A percentile compares a stretch with the other conserved stretches of the same genome.
phyloP scores from a whole-genome alignment of 306 rosid species.

The Vicia faba region DNA sequence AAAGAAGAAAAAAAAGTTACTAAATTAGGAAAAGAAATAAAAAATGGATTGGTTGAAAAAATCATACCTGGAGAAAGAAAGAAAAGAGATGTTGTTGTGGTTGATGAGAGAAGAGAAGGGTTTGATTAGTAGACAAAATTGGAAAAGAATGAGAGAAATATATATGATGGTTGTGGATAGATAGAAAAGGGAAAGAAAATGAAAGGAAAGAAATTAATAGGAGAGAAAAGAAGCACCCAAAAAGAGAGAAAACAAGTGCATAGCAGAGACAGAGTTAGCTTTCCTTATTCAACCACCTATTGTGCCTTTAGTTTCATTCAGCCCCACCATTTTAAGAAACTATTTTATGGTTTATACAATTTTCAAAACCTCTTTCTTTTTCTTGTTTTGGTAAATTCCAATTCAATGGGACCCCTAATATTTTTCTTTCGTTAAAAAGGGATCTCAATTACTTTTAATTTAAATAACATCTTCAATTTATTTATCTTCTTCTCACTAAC shows the following conservation, averaged over 20 bases:
- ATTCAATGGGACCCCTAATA: not conserved
- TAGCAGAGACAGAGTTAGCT: conserved; percentile 17
- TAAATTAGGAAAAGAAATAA: not conserved
- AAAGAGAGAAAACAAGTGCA: conserved; percentile 22
- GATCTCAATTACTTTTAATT: not conserved
- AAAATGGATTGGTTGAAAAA: not conserved
- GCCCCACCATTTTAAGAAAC: conserved; percentile 44
- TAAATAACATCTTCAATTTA: no score
- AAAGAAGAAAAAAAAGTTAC: no score
- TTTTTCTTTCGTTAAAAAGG: conserved; percentile 6
- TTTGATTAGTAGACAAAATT: conserved; percentile 36
- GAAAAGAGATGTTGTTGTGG: no score
- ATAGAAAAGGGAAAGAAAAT: conserved; percentile 13
- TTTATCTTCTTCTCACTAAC: no score
- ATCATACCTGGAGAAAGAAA: conserved; percentile 4
- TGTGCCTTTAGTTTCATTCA: conserved; percentile 14
- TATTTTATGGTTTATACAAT: conserved; percentile 24
- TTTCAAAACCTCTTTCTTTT: conserved; percentile 45
- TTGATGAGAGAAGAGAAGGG: not conserved
- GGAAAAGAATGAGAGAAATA: conserved; percentile 43
- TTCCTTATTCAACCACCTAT: conserved; percentile 47
- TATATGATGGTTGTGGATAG: conserved; percentile 21
- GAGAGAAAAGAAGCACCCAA: conserved; percentile 27
- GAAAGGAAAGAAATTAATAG: not conserved
- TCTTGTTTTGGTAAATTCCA: conserved; percentile 56